Evolutionary conservation across 495 filamentous ascomycete species (phyloP), one percentile per base, ranked within the genome.

Genomic region (Neurospora cerealis): DNA sequence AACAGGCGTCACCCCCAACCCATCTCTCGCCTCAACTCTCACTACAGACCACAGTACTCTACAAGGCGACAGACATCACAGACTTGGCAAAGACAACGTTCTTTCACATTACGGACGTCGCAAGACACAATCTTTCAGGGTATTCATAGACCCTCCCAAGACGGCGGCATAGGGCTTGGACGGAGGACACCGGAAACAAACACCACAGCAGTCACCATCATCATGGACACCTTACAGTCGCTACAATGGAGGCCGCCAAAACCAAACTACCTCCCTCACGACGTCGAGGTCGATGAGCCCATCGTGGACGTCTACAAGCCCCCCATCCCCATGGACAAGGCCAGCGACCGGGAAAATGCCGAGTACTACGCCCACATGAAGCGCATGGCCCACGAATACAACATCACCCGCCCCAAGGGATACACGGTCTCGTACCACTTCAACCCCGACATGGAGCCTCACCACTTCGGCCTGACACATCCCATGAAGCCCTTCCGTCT

Each of bases 401-500:
- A 89, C 79, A 93, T 97, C 76, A 85, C 87, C 46, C 88, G 89
- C 8, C 94, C 94, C 0, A 87, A 92, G 78, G 94, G 93, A 80
- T 93, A 93, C 80, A 92, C 84, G 34, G 95, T 99, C n/a, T 98
- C 96, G 48, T 98, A 93, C 86, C 96, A 99, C 82, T 93, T 93
- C 79, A 97, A 97, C 80, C 91, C 94, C n/a, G 89, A 92, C 70
- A 96, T 98, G 81, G 96, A 99, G 83, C 90, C 91, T 79, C 94
- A 97, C 80, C 96, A 99, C 81, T 99, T 99, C 78, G 96, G 96
- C 74, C 91, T 91, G 79, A 91, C 91, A 21, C 96, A 99, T 83
- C 96, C 96, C 19, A 99, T 99, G 96, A 99, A 99, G 79, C 96
- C 96, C 73, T 98, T 95, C 95, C 92, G 96, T 19, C 86, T 99